Conservation (phyloP, 345 rosid species). For the Cardamine chenopodiifolia region DNA sequence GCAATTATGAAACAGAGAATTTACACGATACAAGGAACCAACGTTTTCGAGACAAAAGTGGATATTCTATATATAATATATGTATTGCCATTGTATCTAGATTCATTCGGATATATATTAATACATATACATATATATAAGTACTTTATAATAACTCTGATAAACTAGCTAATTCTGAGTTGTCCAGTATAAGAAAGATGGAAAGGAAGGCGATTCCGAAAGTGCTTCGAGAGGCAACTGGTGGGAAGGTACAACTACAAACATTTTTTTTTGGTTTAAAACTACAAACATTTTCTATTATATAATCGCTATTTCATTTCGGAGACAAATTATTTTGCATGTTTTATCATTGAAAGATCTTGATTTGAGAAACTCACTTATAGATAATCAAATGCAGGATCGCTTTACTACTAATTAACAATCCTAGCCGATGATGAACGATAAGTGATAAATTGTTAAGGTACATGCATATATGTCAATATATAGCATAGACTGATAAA, state of each 20-base stretch:
- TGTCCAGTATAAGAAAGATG: slow-evolving; percentile 64
- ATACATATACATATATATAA: background rate
- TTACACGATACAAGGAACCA: background rate
- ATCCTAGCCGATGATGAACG: slow-evolving; percentile 8
- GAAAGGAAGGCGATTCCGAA: slow-evolving; percentile 53
- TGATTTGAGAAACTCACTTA: slow-evolving; percentile 4
- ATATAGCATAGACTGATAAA: background rate
- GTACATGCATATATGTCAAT: slow-evolving; percentile 14
- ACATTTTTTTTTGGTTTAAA: background rate
- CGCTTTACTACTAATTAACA: slow-evolving; percentile 55
- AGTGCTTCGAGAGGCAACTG: slow-evolving; percentile 88
- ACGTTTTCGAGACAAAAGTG: background rate
- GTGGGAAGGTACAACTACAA: slow-evolving; percentile 77
- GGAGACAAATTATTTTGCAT: background rate
- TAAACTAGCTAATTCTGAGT: slow-evolving; percentile 11
- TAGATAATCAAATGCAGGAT: slow-evolving; percentile 46
- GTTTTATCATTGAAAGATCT: background rate
- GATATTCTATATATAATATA: background rate
- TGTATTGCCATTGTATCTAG: background rate
- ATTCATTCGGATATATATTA: background rate
- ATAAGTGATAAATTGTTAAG: slow-evolving; percentile 15
- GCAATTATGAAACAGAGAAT: background rate
- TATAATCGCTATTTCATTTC: background rate
- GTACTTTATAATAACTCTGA: background rate
- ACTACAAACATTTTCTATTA: background rate